A percentile compares a stretch with the other conserved stretches of the same genome.
Conservation (phyloP, 2,329 filamentous ascomycete species). For the Trichoderma endophyticum region DNA sequence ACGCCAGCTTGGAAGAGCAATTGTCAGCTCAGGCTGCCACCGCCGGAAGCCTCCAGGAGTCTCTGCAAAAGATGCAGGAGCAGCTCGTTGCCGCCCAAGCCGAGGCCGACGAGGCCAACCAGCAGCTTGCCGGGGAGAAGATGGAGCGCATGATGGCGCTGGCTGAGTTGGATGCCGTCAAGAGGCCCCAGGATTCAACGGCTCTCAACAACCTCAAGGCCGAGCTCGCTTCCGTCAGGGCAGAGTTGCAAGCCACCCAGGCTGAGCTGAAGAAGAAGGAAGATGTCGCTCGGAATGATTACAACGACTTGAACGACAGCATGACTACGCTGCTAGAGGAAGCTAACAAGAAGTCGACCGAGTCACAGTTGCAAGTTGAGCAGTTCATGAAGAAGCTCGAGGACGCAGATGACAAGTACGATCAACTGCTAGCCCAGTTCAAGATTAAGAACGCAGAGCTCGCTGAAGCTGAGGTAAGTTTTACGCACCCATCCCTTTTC, state of each 20-base stretch:
- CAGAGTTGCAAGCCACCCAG: conserved; percentile 36
- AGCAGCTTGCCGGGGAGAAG: conserved; percentile 56
- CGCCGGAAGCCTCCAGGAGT: conserved; percentile 35
- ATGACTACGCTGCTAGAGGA: conserved; percentile 60
- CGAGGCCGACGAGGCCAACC: conserved; percentile 49
- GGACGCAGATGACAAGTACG: conserved; percentile 47
- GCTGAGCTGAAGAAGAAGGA: conserved; percentile 40
- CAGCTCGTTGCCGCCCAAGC: conserved; percentile 44
- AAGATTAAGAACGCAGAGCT: conserved; percentile 64
- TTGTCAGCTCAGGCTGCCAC: conserved; percentile 36
- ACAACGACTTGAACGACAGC: conserved; percentile 61
- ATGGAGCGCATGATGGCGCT: conserved; percentile 58
- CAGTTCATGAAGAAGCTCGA: conserved; percentile 45
- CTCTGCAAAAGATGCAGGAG: conserved; percentile 40
- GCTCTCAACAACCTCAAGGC: conserved; percentile 51
- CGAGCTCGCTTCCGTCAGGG: conserved; percentile 41
- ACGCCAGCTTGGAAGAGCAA: conserved; percentile 34
- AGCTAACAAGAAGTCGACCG: conserved; percentile 52
- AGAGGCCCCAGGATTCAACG: conserved; percentile 52
- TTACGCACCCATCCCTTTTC: too few species aligned
- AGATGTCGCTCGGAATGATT: conserved; percentile 58
- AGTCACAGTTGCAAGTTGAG: conserved; percentile 48
- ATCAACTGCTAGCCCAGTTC: conserved; percentile 52
- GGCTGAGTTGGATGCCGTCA: conserved; percentile 58
- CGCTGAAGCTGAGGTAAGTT: conserved; percentile 55